A percentile compares a stretch with the other conserved stretches of the same genome.
Conservation (phyloP, 2,329 filamentous ascomycete species). For the Coniochaeta sp. region DNA sequence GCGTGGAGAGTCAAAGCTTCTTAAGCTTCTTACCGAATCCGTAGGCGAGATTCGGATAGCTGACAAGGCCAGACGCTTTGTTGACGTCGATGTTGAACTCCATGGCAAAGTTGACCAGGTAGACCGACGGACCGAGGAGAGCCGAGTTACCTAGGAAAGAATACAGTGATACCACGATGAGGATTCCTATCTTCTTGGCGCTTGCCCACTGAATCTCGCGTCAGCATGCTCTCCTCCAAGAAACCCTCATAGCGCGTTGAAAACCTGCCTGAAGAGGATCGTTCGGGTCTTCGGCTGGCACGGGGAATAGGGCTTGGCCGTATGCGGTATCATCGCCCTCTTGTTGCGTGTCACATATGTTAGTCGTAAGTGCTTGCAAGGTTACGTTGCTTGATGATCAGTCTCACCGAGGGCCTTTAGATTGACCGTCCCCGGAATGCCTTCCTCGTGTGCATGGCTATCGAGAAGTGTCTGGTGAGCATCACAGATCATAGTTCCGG, state of each 20-base stretch:
- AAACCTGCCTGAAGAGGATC: conserved; percentile 35
- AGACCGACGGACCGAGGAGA: conserved; percentile 48
- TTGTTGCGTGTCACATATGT: conserved; percentile 5
- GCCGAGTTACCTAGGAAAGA: conserved; percentile 52
- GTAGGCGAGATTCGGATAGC: conserved; percentile 53
- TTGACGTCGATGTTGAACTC: conserved; percentile 42
- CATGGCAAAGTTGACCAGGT: conserved; percentile 45
- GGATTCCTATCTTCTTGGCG: conserved; percentile 48
- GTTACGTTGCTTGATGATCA: background rate
- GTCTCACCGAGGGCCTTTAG: conserved; percentile 22
- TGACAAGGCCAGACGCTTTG: conserved; percentile 46
- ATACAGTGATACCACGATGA: conserved; percentile 44
- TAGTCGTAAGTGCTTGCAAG: background rate
- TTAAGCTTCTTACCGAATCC: conserved; percentile 37
- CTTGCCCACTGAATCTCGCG: conserved; percentile 35
- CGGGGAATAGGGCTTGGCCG: conserved; percentile 53
- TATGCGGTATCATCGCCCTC: conserved; percentile 53
- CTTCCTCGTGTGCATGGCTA: conserved; percentile 18
- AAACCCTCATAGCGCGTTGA: background rate
- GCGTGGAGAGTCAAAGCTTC: too few relatives aligned
- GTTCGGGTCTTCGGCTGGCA: conserved; percentile 53
- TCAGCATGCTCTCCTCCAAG: background rate
- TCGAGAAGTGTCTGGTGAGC: background rate
- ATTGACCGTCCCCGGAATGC: conserved; percentile 18
- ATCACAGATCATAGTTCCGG: background rate